Evolutionary conservation across 179 eudicot genomes (phyloP), one percentile per base, ranked within the genome.

Genomic region (Vitellaria paradoxa): DNA sequence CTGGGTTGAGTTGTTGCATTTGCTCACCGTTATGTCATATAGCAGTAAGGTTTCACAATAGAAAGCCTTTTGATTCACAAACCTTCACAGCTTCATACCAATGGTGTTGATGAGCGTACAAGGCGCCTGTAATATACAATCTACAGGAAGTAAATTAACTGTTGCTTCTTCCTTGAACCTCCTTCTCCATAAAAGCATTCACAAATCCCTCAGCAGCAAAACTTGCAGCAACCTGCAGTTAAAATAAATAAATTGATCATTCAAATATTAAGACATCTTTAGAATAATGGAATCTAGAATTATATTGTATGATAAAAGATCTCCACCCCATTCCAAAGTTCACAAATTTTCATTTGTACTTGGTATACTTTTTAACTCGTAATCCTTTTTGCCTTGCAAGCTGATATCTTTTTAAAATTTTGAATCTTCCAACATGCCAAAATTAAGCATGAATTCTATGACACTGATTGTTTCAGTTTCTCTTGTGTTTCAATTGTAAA

Each of bases 101-200:
- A 68, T 47, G 30, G 14, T 47, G 17, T 56, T 46, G 55, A 47
- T 68, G 72, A 68, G 55, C 9, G 15, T 68, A 68, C 10, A 20
- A 9, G 20, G 18, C 47, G 56, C 59, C 59, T 9, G 59, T 20
- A 64, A 21, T 40, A 23, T 55, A 47, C 53, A 49, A 77, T 63
- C 83, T 93, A 96, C 56, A 96, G 85, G 92, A 93, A 96, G 87
- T 95, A 95, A 66, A 91, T 85, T 59, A 95, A 79, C 79, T 93
- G 98, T 76, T 95, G 85, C 82, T 88, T 93, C 90, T 96, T 93
- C 80, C 98, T 93, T 37, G 98, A 83, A 9, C 99, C 98, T 10
- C 98, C 98, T 52, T 93, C 98, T 10, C 98, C 98, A 57, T 93
- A 96, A n/a, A 91, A 85, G 46, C 98, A 73, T 93, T 96, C 99